These are phyloP conservation scores for Pythium brachiatum DNA, from an alignment of 352 stramenopile genomes.

Conservation along the genomic window DNA sequence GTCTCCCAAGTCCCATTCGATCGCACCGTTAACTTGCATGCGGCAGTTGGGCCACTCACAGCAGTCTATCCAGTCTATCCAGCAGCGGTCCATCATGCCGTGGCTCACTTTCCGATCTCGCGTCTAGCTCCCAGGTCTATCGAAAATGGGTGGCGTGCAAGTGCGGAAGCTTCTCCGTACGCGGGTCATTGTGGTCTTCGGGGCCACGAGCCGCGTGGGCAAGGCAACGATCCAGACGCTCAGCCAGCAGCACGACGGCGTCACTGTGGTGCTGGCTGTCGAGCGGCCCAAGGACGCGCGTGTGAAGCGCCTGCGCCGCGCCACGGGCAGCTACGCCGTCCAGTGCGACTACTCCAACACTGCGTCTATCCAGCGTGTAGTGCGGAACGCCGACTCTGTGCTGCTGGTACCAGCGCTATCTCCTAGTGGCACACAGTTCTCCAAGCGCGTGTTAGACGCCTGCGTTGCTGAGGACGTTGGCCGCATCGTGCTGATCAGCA, in stretches of 20 bases:
- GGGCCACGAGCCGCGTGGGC: slow-evolving; percentile 64
- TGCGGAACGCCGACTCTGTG: slow-evolving; percentile 69
- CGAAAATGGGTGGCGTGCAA: slow-evolving; percentile 28
- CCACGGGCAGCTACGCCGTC: slow-evolving; percentile 51
- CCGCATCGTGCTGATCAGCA: slow-evolving; percentile 66
- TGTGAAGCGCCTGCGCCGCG: slow-evolving; percentile 48
- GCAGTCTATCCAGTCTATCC: too few species aligned
- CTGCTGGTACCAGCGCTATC: slow-evolving; percentile 64
- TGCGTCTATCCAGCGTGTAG: slow-evolving; percentile 47
- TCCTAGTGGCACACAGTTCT: slow-evolving; percentile 55
- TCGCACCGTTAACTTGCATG: neutral
- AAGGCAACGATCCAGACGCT: slow-evolving; percentile 53
- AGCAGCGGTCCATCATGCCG: too few species aligned
- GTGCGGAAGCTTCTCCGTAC: slow-evolving; percentile 58
- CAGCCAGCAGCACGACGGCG: slow-evolving; percentile 33
- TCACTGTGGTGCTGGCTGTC: slow-evolving; percentile 58
- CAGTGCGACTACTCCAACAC: slow-evolving; percentile 53
- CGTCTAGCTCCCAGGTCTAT: too few species aligned
- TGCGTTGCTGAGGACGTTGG: slow-evolving; percentile 39
- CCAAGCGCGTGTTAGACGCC: slow-evolving; percentile 66
- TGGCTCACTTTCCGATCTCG: too few species aligned
- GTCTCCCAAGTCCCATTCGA: neutral
- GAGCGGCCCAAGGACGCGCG: slow-evolving; percentile 49
- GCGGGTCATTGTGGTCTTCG: slow-evolving; percentile 74
- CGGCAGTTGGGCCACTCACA: neutral